Base-by-base conservation (phyloP, 768 basidiomycete genomes). In the Leccinum imitatum region DNA sequence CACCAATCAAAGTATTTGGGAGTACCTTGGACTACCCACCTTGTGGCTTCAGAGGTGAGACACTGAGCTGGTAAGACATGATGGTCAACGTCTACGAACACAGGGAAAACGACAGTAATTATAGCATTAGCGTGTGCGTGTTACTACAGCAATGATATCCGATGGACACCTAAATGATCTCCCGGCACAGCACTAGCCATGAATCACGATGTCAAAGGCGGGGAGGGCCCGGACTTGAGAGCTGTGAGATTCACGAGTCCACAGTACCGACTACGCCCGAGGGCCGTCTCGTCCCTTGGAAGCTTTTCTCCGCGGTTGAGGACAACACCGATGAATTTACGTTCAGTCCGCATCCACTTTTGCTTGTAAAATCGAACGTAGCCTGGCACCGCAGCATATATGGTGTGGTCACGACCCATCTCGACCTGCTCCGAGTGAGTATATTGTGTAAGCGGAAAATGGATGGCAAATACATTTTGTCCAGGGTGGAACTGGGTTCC, bases 401-500 rank as follows among this genome's bases (percentile, higher is more conserved):
- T 81, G 1, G 97, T 98, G 76, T 98, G 95, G 75, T 99, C 97
- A 59, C 89, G 86, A 21, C 95, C 97, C 72, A 93, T 88, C 64
- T 85, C 86, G 56, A 98, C 93, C 93, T 96, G 67, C 37, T 27
- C 50, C 31, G 21, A 44, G 59, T 61, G 56, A 70, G 61, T 25
- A 33, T 37, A 46, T 23, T 11, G n/a, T 10, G 27, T 19, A 52
- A 21, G 17, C n/a, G 31, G 53, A 50, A 41, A 56, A 35, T 33
- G 17, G 31, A 54, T 6, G 47, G 77, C 88, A 58, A 21, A 13
- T 74, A 95, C 95, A 74, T 98, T 87, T 73, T 94, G 95, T 1
- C 95, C 96, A 5, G 96, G 87, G 71, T 96, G 94, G 77, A 97
- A 96, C 54, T 89, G 80, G 0, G 90, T 90, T 9, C 97, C 97